These are phyloP conservation scores for Penicillium palitans DNA, from an alignment of 2,329 filamentous ascomycete genomes.

Conservation along the genomic window DNA sequence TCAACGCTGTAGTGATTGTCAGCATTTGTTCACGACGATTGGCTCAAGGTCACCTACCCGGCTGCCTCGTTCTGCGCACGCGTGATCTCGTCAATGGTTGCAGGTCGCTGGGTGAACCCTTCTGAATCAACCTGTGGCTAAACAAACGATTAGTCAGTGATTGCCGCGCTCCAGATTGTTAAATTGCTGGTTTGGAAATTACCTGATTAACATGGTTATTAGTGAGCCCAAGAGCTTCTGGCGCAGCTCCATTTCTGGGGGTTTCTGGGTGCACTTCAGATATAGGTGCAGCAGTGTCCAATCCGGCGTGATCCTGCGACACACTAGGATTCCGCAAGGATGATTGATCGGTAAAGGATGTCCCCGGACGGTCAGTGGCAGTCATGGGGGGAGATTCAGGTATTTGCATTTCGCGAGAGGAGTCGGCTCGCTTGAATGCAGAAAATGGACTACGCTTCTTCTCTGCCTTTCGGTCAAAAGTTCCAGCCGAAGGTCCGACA, in stretches of 20 bases:
- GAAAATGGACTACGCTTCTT: conserved; percentile 48
- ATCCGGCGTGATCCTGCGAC: conserved; percentile 26
- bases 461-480: conserved; percentile 33
- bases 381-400: conserved; percentile 35
- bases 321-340: conserved; percentile 29
- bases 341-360: conserved; percentile 32
- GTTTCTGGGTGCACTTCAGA: conserved; percentile 23
- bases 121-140: conserved; percentile 41
- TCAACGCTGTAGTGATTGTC: conserved; percentile 37
- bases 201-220: conserved; percentile 26
- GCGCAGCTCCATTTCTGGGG: conserved; percentile 32
- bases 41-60: conserved; percentile 29
- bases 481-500: conserved; percentile 35
- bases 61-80: conserved; percentile 48
- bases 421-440: conserved; percentile 45
- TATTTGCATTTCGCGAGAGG: conserved; percentile 40
- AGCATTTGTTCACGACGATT: conserved; percentile 6
- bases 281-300: conserved; percentile 21
- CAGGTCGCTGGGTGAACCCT: conserved; percentile 43
- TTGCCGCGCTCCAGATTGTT: background rate
- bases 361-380: conserved; percentile 34
- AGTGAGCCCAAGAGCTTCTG: conserved; percentile 23
- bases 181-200: conserved; percentile 13
- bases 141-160: conserved; percentile 11
- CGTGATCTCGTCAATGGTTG: conserved; percentile 47